Base-by-base conservation (phyloP, 1,139 yeast species). In the Kodamaea suecica region DNA sequence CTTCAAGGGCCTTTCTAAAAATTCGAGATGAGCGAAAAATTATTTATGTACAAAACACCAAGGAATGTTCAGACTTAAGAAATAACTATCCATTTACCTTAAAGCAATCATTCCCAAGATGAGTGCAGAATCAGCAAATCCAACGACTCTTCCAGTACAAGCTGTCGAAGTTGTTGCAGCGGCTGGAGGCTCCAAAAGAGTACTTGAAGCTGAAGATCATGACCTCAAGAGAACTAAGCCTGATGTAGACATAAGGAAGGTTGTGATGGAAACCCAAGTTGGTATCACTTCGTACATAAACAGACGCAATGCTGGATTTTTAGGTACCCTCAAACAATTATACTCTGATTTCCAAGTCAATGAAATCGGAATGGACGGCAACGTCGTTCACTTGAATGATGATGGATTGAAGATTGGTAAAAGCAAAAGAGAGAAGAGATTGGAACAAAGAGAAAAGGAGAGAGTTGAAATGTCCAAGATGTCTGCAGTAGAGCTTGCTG, bases 301-400 rank as follows among this genome's bases (percentile, higher is more conserved):
- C 32, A 52, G 45, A 15, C 42, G 43, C n/a, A 56, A 68, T 7
- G 62, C 72, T 3, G 95, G 96, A 2, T 87, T 92, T 45, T 59
- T 59, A 17, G 98, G 97, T 2, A 72, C 75, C 10, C 70, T 92
- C 47, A 92, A 92, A 57, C 95, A 85, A 51, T 70, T 96, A 43
- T 88, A 88, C 60, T 81, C 95, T n/a, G 98, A 92, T 57, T 94
- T 94, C 55, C 72, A 87, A 54, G 98, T 92, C 29, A 87, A 88
- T 56, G 98, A 94, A 58, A 82, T 92, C 41, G 83, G 72, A 41
- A 48, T 63, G 20, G 63, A 76, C 17, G 95, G 87, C 1, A 61
- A 74, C 2, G 95, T 88, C 2, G 74, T 90, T 10, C 92, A 82
- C 54, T 67, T 92, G 44, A 55, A 62, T 3, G 95, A 90, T 52